Percentiles rank a stretch among this genome's conserved stretches.
These are phyloP conservation scores for Alternaria gaisen DNA, from an alignment of 2,329 filamentous ascomycete species.

Conservation along the genomic window DNA sequence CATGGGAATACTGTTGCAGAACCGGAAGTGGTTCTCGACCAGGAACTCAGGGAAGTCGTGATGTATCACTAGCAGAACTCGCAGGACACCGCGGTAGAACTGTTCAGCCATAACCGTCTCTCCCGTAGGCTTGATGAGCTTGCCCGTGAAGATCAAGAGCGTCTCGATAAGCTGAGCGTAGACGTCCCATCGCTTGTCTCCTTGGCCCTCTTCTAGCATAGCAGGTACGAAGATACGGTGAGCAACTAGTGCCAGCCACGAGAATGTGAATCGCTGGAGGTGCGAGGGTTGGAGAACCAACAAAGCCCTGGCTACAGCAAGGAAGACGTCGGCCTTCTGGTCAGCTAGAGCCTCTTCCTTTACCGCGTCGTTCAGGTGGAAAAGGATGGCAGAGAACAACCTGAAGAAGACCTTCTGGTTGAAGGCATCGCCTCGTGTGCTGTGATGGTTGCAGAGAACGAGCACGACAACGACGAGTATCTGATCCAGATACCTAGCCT, in stretches of 20 bases:
- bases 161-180: constrained; percentile 78
- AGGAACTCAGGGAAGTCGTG: constrained; percentile 96
- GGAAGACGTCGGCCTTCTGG: constrained; percentile 73
- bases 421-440: constrained; percentile 80
- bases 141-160: constrained; percentile 76
- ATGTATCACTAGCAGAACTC: constrained; percentile 83
- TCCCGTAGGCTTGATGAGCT: constrained; percentile 78
- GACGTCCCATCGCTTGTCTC: constrained; percentile 72
- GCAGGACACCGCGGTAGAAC: constrained; percentile 83
- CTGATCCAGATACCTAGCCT: constrained; percentile 77
- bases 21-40: constrained; percentile 81
- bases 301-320: constrained; percentile 76
- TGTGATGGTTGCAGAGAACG: constrained; percentile 84
- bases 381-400: constrained; percentile 83
- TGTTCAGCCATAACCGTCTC: constrained; percentile 77
- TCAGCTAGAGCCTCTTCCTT: constrained; percentile 53
- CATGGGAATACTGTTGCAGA: constrained; percentile 82
- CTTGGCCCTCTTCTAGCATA: constrained; percentile 71
- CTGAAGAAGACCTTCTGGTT: constrained; percentile 92
- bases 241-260: constrained; percentile 82
- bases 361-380: constrained; percentile 72
- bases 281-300: constrained; percentile 77
- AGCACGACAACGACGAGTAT: constrained; percentile 80
- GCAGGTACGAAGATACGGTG: constrained; percentile 86
- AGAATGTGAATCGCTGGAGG: constrained; percentile 84